A percentile compares a stretch with the other conserved stretches of the same genome.
Evolutionary conservation across 2,329 filamentous ascomycete genomes (phyloP).

Genomic region (Verticillium longisporum): DNA sequence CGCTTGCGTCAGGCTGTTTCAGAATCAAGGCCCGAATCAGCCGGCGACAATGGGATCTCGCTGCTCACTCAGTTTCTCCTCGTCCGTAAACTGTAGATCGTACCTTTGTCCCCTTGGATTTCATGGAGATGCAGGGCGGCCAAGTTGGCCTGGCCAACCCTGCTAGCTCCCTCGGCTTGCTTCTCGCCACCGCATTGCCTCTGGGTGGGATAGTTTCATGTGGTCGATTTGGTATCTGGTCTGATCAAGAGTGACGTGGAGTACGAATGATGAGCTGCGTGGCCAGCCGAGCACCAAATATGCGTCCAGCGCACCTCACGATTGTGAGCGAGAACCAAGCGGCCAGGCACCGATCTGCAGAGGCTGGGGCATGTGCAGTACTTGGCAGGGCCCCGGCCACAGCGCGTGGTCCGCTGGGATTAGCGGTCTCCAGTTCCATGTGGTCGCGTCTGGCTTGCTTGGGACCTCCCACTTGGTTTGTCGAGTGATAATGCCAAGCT

Average conservation of each 20-base stretch:
- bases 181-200: not conserved
- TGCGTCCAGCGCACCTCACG: not conserved
- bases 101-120: not conserved
- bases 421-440: not conserved
- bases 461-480: too few relatives aligned
- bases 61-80: not conserved
- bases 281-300: too few relatives aligned
- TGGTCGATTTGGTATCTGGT: not conserved
- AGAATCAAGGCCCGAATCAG: slow-evolving; percentile 12
- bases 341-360: not conserved
- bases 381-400: not conserved
- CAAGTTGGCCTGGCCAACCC: not conserved
- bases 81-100: not conserved
- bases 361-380: not conserved
- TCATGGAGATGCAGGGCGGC: not conserved
- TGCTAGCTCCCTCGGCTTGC: not conserved
- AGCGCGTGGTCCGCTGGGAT: not conserved
- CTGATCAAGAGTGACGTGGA: not conserved
- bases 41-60: not conserved
- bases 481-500: too few relatives aligned
- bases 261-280: too few relatives aligned
- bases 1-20: slow-evolving; percentile 31
- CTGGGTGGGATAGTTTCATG: not conserved
- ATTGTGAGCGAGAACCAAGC: not conserved
- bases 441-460: not conserved